phyloP scores from a whole-genome alignment of 2,329 filamentous ascomycete species.

The Akanthomyces lecanii region DNA sequence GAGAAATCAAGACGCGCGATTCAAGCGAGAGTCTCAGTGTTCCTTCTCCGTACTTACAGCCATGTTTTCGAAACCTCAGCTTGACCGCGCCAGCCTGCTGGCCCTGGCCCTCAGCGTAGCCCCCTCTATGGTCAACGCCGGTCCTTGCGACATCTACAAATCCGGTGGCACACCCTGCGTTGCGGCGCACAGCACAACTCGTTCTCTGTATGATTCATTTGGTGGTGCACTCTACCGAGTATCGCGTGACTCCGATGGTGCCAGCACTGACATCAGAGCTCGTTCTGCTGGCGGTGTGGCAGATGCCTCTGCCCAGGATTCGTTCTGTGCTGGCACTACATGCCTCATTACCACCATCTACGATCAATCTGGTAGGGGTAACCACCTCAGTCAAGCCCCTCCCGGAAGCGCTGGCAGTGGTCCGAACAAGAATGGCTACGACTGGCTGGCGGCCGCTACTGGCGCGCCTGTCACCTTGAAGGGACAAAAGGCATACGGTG shows the following conservation, averaged over 20 bases:
- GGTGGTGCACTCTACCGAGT: slow-evolving; percentile 55
- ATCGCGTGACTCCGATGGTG: slow-evolving; percentile 44
- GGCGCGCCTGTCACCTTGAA: slow-evolving; percentile 59
- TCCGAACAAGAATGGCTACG: slow-evolving; percentile 52
- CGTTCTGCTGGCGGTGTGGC: slow-evolving; percentile 57
- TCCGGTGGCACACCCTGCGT: slow-evolving; percentile 55
- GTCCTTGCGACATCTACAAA: slow-evolving; percentile 57
- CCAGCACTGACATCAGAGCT: slow-evolving; percentile 45
- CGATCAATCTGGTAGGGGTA: slow-evolving; percentile 59
- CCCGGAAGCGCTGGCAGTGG: slow-evolving; percentile 55
- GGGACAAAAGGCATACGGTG: slow-evolving; percentile 59
- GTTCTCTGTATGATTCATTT: slow-evolving; percentile 54
- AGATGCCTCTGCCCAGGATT: slow-evolving; percentile 56
- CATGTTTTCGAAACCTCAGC: neutral
- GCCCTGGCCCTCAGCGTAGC: neutral
- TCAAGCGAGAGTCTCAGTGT: neutral
- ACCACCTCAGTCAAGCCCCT: slow-evolving; percentile 58
- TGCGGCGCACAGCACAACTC: slow-evolving; percentile 59
- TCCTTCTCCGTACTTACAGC: neutral
- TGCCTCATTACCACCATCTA: slow-evolving; percentile 63
- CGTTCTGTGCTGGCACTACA: slow-evolving; percentile 56
- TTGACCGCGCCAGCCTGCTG: neutral
- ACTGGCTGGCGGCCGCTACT: slow-evolving; percentile 55
- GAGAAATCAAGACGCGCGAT: neutral
- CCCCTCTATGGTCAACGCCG: slow-evolving; percentile 42